Evolutionary conservation across 2,329 filamentous ascomycete genomes (phyloP), one percentile per base, ranked within the genome.

Genomic region (Didymella arachidicola): DNA sequence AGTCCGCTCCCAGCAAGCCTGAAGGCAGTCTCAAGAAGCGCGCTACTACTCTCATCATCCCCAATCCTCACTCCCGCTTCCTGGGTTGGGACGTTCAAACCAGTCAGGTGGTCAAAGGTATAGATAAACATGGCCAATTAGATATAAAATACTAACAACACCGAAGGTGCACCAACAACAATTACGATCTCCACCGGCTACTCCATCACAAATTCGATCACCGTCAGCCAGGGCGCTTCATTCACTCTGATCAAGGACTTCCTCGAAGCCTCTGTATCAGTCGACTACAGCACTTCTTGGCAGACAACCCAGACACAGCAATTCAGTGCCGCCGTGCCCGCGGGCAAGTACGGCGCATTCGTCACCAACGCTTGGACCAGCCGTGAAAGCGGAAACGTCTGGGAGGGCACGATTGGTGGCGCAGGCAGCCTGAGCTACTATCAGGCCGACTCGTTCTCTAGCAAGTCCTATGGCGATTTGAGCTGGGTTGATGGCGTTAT

Each of bases 401-500:
- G 77, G 47, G 60, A 60, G 18, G 78, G 78, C 18, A 74, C 67
- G 42, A 72, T 76, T 50, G 77, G 77, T 41, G 62, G 63, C 2
- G 66, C 69, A 4, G 67, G 63, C 8, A 63, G 53, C 16, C 42
- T 67, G 46, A 60, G 57, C 0, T 54, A 62, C 32, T 80, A 76
- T 62, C 67, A 67, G 53, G 71, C 65, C n/a, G 77, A 80, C 63
- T 72, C 67, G 2, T 79, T 77, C 60, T 54, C 62, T 1, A 66
- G 62, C 55, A 75, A 76, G 68, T 54, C 38, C 12, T 78, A 71
- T 49, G 71, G 65, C 16, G 60, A 66, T 32, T 56, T 80, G 59
- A 57, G 59, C 25, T 80, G 79, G 78, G 78, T 80, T 10, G 72
- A 78, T 65, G 79, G 79, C 12, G 66, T 72, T 10, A 79, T 80